A percentile compares a stretch with the other conserved stretches of the same genome.
These are phyloP conservation scores for Penicillium thymicola DNA, from an alignment of 2,329 filamentous ascomycete species.

Conservation along the genomic window DNA sequence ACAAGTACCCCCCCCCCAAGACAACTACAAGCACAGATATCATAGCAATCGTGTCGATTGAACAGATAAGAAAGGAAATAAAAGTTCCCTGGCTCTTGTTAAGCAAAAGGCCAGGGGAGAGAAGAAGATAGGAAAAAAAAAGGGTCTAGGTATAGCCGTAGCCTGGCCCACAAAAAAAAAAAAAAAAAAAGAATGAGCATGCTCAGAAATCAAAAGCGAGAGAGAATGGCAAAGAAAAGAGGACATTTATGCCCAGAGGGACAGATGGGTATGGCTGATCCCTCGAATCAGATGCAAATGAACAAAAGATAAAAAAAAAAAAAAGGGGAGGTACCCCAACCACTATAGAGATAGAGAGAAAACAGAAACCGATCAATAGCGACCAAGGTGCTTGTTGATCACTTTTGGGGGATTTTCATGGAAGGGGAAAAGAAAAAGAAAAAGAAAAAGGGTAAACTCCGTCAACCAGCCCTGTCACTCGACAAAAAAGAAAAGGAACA, in stretches of 20 bases:
- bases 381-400: constrained; percentile 22
- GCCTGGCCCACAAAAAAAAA: constrained; percentile 18
- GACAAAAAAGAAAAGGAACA: constrained; percentile 19
- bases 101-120: neutral
- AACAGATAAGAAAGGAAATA: constrained; percentile 16
- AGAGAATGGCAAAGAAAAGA: constrained; percentile 16
- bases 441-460: constrained; percentile 22
- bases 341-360: constrained; percentile 6
- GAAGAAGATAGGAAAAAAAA: constrained; percentile 8
- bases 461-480: constrained; percentile 30
- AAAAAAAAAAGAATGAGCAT: constrained; percentile 5
- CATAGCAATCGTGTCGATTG: constrained; percentile 31
- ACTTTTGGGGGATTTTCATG: constrained; percentile 25
- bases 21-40: constrained; percentile 32
- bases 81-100: neutral
- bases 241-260: constrained; percentile 15
- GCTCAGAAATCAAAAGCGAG: constrained; percentile 5
- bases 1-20: neutral
- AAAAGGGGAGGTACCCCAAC: constrained; percentile 5
- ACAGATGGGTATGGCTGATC: constrained; percentile 25
- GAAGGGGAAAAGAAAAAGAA: constrained; percentile 6
- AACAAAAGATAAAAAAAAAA: constrained; percentile 12
- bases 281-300: constrained; percentile 29
- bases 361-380: constrained; percentile 15
- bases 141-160: constrained; percentile 23